These are phyloP conservation scores for Melaleuca quinquenervia DNA, from an alignment of 345 rosid genomes.

Conservation along the genomic window DNA sequence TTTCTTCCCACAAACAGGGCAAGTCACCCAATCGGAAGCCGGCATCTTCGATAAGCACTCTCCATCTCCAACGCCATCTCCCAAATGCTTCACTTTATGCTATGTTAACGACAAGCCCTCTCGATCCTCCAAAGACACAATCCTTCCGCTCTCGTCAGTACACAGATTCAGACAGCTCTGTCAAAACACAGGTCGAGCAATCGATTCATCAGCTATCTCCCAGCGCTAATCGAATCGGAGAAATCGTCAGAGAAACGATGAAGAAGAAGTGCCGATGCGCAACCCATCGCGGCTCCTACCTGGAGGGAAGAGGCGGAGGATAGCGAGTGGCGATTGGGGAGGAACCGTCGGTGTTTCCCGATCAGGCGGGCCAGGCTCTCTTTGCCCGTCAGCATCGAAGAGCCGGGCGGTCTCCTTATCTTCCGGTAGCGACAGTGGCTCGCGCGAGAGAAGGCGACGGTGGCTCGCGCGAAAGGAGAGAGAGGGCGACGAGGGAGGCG, in stretches of 20 bases:
- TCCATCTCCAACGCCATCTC: neutral
- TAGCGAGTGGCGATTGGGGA: conserved; percentile 44
- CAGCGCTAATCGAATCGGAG: neutral
- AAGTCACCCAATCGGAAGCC: conserved; percentile 12
- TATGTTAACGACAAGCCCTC: neutral
- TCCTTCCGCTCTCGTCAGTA: neutral
- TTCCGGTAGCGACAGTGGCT: too few species aligned
- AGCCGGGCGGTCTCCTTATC: neutral
- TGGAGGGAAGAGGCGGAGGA: conserved; percentile 20
- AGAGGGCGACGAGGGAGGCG: too few species aligned
- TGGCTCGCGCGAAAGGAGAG: too few species aligned
- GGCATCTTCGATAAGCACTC: neutral
- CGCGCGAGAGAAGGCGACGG: too few species aligned
- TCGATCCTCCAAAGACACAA: neutral
- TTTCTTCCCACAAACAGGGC: conserved; percentile 41
- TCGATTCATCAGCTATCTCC: neutral
- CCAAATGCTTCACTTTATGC: neutral
- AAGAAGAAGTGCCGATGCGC: too few species aligned
- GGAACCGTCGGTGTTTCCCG: conserved; percentile 63
- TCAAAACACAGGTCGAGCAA: neutral
- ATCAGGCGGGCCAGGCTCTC: conserved; percentile 64
- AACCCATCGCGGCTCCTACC: conserved; percentile 1
- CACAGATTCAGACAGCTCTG: conserved; percentile 34
- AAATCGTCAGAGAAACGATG: neutral
- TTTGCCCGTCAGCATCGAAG: conserved; percentile 49